Conservation (phyloP, 2,329 filamentous ascomycete species). For the Alternaria ventricosa region DNA sequence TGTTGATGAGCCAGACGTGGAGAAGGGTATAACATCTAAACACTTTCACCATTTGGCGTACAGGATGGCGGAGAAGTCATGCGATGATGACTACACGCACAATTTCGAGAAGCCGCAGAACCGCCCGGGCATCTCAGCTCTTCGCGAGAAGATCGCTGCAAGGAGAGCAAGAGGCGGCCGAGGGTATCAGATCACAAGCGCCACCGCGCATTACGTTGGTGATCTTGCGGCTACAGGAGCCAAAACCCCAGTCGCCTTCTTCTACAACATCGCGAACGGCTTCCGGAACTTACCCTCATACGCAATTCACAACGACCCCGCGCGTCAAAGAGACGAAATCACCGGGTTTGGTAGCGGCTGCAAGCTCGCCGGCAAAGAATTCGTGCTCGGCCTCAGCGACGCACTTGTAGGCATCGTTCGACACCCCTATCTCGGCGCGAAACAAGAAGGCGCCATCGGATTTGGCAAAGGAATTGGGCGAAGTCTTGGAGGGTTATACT, state of each 20-base stretch:
- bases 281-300: conserved; percentile 27
- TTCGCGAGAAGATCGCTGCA: conserved; percentile 6
- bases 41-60: conserved; percentile 20
- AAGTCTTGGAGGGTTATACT: conserved; percentile 15
- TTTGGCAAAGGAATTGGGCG: conserved; percentile 52
- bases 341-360: conserved; percentile 76
- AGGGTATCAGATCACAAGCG: conserved; percentile 20
- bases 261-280: conserved; percentile 30
- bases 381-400: conserved; percentile 76
- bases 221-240: conserved; percentile 17
- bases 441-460: conserved; percentile 66
- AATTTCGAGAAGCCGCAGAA: conserved; percentile 8
- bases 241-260: conserved; percentile 24
- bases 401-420: conserved; percentile 78
- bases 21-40: background rate
- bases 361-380: conserved; percentile 72
- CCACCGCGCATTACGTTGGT: conserved; percentile 17
- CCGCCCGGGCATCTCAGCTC: background rate
- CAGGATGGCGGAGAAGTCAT: conserved; percentile 25
- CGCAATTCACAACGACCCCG: conserved; percentile 17
- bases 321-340: conserved; percentile 27
- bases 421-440: conserved; percentile 72
- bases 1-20: background rate
- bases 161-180: conserved; percentile 17
- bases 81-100: conserved; percentile 8